These are phyloP conservation scores for Crepidotus sp. DNA, from an alignment of 1,284 basidiomycete genomes.

Conservation along the genomic window DNA sequence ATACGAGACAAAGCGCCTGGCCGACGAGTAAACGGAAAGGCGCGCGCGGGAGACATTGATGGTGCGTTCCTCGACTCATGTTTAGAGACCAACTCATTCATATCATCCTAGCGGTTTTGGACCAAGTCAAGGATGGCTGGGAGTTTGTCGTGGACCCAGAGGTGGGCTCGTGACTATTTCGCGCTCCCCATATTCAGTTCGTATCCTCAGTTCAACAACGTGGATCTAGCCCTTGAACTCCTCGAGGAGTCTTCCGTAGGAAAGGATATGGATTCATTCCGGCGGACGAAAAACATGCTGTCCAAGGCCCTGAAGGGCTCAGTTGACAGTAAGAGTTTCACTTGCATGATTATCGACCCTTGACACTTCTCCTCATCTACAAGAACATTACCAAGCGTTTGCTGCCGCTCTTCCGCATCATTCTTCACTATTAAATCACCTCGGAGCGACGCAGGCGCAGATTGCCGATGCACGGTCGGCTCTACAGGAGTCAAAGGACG, in stretches of 20 bases:
- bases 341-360: constrained; percentile 4
- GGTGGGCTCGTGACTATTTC: constrained; percentile 36
- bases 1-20: constrained; percentile 60
- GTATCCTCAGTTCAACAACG: constrained; percentile 72
- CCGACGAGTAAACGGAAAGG: constrained; percentile 41
- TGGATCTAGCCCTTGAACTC: constrained; percentile 82
- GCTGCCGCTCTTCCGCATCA: constrained; percentile 87
- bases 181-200: constrained; percentile 7
- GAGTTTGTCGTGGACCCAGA: constrained; percentile 80
- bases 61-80: constrained; percentile 38
- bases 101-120: constrained; percentile 56
- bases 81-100: constrained; percentile 6
- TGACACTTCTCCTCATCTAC: constrained; percentile 11
- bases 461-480: constrained; percentile 62
- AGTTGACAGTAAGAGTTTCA: constrained; percentile 61
- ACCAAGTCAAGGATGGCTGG: constrained; percentile 85
- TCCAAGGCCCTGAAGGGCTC: constrained; percentile 75
- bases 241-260: constrained; percentile 65
- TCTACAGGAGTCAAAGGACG: constrained; percentile 75
- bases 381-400: constrained; percentile 87
- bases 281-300: constrained; percentile 64
- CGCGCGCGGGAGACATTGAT: constrained; percentile 65
- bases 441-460: constrained; percentile 65
- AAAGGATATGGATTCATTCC: constrained; percentile 69
- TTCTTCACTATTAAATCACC: constrained; percentile 61